Conservation (phyloP, 148 eudicot species). For the Rhododendron henanense region DNA sequence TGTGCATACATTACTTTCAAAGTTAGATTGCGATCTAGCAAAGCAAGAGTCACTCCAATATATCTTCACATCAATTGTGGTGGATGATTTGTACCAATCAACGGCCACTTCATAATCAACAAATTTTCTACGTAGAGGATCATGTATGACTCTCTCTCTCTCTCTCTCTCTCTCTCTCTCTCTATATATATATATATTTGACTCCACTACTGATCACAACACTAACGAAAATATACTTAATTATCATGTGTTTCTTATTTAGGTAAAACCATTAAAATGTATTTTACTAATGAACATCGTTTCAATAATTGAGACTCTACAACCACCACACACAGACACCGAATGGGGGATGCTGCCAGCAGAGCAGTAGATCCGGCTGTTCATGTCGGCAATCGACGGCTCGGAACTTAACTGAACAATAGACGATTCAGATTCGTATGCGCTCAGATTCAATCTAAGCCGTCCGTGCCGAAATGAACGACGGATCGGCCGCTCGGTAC, state of each 20-base stretch:
- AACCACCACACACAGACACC: neutral
- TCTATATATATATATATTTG: too few species aligned
- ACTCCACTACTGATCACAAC: too few species aligned
- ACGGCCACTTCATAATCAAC: constrained; percentile 12
- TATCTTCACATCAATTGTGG: constrained; percentile 34
- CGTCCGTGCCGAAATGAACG: too few species aligned
- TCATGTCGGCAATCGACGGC: too few species aligned
- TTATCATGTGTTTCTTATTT: neutral
- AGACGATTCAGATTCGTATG: too few species aligned
- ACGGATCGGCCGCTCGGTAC: too few species aligned
- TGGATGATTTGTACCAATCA: constrained; percentile 26
- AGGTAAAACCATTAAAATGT: neutral
- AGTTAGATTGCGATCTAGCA: constrained; percentile 36
- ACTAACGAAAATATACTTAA: neutral
- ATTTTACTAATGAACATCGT: neutral
- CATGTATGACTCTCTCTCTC: neutral
- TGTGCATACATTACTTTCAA: constrained; percentile 21
- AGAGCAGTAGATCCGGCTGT: too few species aligned
- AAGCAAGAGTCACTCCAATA: constrained; percentile 39
- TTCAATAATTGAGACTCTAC: neutral
- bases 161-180: neutral
- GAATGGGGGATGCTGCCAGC: too few species aligned
- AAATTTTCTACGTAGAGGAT: neutral
- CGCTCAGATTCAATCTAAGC: too few species aligned
- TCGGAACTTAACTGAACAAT: too few species aligned